Conservation (phyloP, 768 basidiomycete genomes). For the Trametes gibbosa region DNA sequence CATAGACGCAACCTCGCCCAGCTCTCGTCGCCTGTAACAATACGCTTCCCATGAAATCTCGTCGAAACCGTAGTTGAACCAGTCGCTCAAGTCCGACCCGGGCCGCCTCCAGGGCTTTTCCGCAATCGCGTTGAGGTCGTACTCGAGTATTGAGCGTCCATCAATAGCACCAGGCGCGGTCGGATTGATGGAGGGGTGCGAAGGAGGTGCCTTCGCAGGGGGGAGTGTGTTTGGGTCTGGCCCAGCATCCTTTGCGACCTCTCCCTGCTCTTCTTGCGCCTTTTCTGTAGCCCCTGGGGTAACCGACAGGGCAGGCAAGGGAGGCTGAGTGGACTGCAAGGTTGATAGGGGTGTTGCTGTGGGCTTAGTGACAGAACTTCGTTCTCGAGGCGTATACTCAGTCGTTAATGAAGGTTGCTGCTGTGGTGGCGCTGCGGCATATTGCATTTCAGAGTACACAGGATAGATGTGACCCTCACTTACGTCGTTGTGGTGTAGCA, state of each 20-base stretch:
- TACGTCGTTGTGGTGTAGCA: slow-evolving; percentile 30
- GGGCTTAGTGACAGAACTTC: slow-evolving; percentile 46
- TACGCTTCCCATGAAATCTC: slow-evolving; percentile 95
- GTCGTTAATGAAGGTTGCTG: slow-evolving; percentile 71
- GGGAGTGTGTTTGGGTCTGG: slow-evolving; percentile 66
- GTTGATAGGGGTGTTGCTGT: slow-evolving; percentile 27
- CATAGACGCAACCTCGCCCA: slow-evolving; percentile 76
- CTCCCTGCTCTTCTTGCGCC: slow-evolving; percentile 20
- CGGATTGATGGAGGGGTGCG: slow-evolving; percentile 78
- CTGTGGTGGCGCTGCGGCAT: slow-evolving; percentile 36
- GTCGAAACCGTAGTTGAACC: slow-evolving; percentile 99
- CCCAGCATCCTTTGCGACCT: slow-evolving; percentile 32
- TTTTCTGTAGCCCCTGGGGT: slow-evolving; percentile 23
- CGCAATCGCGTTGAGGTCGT: slow-evolving; percentile 69
- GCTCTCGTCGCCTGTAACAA: slow-evolving; percentile 76
- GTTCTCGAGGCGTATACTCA: slow-evolving; percentile 75
- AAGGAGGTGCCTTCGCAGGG: slow-evolving; percentile 66
- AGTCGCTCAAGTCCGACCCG: slow-evolving; percentile 92
- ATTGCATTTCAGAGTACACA: not conserved
- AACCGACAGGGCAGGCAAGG: slow-evolving; percentile 17
- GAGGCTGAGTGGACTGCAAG: slow-evolving; percentile 19
- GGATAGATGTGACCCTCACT: slow-evolving; percentile 16
- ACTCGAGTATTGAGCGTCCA: slow-evolving; percentile 79
- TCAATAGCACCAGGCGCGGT: slow-evolving; percentile 62
- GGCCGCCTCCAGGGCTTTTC: slow-evolving; percentile 92